A percentile compares a stretch with the other conserved stretches of the same genome.
These are phyloP conservation scores for Trichoderma sp. DNA, from an alignment of 2,329 filamentous ascomycete genomes.

Conservation along the genomic window DNA sequence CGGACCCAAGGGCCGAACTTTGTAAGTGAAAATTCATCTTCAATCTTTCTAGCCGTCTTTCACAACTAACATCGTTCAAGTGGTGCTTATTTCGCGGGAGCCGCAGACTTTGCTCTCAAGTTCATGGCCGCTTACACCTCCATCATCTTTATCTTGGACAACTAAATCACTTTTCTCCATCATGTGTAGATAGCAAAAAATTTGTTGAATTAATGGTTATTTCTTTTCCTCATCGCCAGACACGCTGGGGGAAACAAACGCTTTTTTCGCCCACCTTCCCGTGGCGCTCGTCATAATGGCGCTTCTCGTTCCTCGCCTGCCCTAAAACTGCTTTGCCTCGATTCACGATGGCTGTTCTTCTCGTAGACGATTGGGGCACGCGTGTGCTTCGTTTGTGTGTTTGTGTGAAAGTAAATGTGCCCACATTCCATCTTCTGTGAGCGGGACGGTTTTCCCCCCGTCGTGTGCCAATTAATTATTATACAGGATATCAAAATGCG, in stretches of 20 bases:
- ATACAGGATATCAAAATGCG: background rate
- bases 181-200: background rate
- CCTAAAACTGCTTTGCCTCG: background rate
- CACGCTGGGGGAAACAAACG: background rate
- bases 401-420: background rate
- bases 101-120: slow-evolving; percentile 41
- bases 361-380: background rate
- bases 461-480: background rate
- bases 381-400: background rate
- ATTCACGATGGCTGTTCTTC: too few species aligned
- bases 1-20: slow-evolving; percentile 46
- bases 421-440: background rate
- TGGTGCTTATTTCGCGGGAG: slow-evolving; percentile 35
- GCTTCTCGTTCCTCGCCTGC: background rate
- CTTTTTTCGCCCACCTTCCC: too few species aligned
- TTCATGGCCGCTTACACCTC: slow-evolving; percentile 44
- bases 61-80: slow-evolving; percentile 27
- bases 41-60: too few species aligned
- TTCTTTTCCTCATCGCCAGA: background rate
- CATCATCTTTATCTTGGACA: slow-evolving; percentile 36
- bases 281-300: background rate
- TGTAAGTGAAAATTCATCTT: slow-evolving; percentile 29
- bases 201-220: background rate
- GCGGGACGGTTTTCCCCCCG: background rate
- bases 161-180: slow-evolving; percentile 20